These are phyloP conservation scores for Megacollybia marginata DNA, from an alignment of 768 basidiomycete genomes.

Conservation along the genomic window DNA sequence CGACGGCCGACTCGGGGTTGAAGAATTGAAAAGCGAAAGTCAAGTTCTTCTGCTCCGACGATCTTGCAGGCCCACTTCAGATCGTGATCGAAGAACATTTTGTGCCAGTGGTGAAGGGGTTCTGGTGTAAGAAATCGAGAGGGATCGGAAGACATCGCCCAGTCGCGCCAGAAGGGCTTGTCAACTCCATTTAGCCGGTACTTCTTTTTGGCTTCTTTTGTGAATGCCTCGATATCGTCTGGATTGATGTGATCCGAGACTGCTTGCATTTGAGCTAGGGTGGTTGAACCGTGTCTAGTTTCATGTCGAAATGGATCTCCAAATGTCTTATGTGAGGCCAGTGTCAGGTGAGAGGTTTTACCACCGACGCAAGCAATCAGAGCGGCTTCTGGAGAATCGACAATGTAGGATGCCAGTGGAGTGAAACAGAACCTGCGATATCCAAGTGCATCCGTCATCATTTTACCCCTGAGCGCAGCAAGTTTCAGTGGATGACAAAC, in stretches of 20 bases:
- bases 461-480: slow-evolving; percentile 4
- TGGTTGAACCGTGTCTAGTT: not conserved
- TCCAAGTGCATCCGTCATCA: slow-evolving; percentile 7
- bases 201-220: no score
- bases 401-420: slow-evolving; percentile 5
- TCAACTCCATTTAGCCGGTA: no score
- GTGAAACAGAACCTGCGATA: no score
- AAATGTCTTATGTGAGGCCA: no score
- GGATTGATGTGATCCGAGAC: not conserved
- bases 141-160: no score
- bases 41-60: not conserved
- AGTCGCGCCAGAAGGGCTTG: no score
- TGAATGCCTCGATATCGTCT: not conserved
- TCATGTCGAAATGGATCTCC: slow-evolving; percentile 3
- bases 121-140: no score
- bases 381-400: no score
- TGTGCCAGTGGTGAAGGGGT: no score
- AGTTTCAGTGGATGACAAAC: no score
- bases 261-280: not conserved
- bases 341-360: slow-evolving; percentile 6
- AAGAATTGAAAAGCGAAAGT: slow-evolving; percentile 11
- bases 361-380: not conserved
- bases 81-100: no score
- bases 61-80: no score
- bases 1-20: slow-evolving; percentile 27